Percentiles rank a stretch among this genome's conserved stretches.
Conservation (phyloP, 345 rosid species). For the Euclidium syriacum region DNA sequence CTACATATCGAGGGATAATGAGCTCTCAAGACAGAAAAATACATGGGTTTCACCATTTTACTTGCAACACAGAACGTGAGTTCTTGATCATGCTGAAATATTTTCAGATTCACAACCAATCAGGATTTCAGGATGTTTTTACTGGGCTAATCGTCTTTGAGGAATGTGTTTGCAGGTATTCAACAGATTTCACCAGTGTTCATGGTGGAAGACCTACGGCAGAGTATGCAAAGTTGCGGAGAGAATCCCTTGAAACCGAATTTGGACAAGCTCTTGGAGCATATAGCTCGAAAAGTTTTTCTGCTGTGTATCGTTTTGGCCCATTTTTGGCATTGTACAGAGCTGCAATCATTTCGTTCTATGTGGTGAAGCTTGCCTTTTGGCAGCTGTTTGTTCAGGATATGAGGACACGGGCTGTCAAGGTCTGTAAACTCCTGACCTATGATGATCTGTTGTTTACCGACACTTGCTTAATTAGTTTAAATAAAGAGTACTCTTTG, state of each 20-base stretch:
- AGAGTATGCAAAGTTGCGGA: slow-evolving; percentile 82
- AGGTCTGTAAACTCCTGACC: slow-evolving; percentile 32
- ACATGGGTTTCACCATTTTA: slow-evolving; percentile 26
- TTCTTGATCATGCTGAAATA: neutral
- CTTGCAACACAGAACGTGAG: slow-evolving; percentile 45
- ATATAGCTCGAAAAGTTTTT: slow-evolving; percentile 55
- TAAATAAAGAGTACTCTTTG: neutral
- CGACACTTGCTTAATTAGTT: neutral
- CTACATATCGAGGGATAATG: slow-evolving; percentile 14
- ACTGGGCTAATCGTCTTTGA: neutral
- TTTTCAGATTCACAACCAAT: neutral
- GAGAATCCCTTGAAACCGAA: slow-evolving; percentile 93
- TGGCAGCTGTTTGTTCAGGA: slow-evolving; percentile 69
- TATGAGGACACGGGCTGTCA: slow-evolving; percentile 63
- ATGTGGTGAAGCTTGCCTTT: slow-evolving; percentile 66
- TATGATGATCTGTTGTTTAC: slow-evolving; percentile 2
- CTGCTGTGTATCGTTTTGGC: slow-evolving; percentile 59
- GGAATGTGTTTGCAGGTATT: slow-evolving; percentile 40
- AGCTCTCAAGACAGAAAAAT: slow-evolving; percentile 23
- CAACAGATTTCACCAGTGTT: slow-evolving; percentile 57
- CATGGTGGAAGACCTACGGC: slow-evolving; percentile 81
- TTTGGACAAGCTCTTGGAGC: slow-evolving; percentile 70
- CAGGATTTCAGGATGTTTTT: neutral
- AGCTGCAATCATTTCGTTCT: slow-evolving; percentile 75
- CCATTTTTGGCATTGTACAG: slow-evolving; percentile 88